Evolutionary conservation across 176 grass and related monocot genomes (phyloP), one percentile per base, ranked within the genome.

Genomic region (Rhipidocladum racemiflorum): DNA sequence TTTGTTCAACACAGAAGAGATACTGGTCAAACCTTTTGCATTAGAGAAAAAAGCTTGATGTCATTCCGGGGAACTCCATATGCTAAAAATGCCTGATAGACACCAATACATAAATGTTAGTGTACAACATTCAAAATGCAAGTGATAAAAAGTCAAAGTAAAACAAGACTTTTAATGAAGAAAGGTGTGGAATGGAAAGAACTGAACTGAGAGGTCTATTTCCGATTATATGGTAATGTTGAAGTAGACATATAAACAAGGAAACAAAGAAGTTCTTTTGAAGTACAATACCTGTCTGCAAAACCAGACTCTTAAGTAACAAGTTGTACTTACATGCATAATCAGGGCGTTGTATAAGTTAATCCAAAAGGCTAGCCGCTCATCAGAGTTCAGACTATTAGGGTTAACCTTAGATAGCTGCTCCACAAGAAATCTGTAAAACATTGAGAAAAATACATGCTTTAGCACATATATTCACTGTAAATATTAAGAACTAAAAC

Each of bases 351-450:
- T 98, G 64, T 92, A 98, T 51, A 98, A 84, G 57, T 98, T 98
- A 71, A 98, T 93, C 95, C 95, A 98, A 81, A 98, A 98, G 71
- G 95, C 95, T 65, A 98, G 88, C 82, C 86, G 91, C 82, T 95
- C 82, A 69, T 91, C 87, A 84, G 82, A 71, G 70, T 57, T 86
- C 90, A 98, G 75, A 86, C 50, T 55, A 76, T 78, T 85, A 25
- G 92, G 96, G 27, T 95, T 90, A 50, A 99, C 83, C 54, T 81
- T 95, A n/a, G 90, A 90, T 83, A 99, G 78, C 79, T 99, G 91
- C 84, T 95, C 96, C 71, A 99, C 96, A 15, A 99, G 87, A 92
- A 91, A 93, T 76, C 96, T 99, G 91, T 42, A 62, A 79, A 84
- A 28, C 25, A 85, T 86, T 69, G 66, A 72, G 29, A 79, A 68